A percentile compares a stretch with the other conserved stretches of the same genome.
Conservation (phyloP, 768 basidiomycete genomes). For the Pleurotus platypus region DNA sequence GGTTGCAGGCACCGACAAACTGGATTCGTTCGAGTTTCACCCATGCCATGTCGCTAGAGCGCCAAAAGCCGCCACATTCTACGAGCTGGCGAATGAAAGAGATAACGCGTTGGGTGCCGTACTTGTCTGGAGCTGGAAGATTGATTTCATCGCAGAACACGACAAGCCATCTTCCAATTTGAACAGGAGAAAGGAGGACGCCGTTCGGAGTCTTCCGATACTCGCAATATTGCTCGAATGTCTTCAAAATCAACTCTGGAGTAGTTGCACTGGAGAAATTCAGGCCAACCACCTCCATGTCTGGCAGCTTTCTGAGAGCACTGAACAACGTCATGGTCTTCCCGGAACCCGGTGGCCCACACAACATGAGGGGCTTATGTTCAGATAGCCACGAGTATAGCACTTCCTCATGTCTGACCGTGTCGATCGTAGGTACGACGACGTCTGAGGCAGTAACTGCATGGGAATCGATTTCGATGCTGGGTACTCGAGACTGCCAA, state of each 20-base stretch:
- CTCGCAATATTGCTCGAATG: slow-evolving; percentile 99
- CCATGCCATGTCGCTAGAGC: slow-evolving; percentile 93
- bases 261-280: slow-evolving; percentile 99
- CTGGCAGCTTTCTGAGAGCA: slow-evolving; percentile 92
- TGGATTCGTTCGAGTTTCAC: slow-evolving; percentile 98
- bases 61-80: slow-evolving; percentile 93
- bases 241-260: slow-evolving; percentile 96
- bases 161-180: slow-evolving; percentile 97
- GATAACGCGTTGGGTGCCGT: slow-evolving; percentile 97
- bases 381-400: slow-evolving; percentile 98
- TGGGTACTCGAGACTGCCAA: slow-evolving; percentile 91
- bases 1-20: slow-evolving; percentile 99
- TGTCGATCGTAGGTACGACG: slow-evolving; percentile 98
- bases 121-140: slow-evolving; percentile 93
- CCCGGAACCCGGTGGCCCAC: slow-evolving; percentile 98
- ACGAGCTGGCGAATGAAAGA: slow-evolving; percentile 97
- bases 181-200: slow-evolving; percentile 89
- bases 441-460: slow-evolving; percentile 94
- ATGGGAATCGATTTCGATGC: slow-evolving; percentile 96
- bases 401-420: slow-evolving; percentile 97
- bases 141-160: slow-evolving; percentile 99
- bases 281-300: slow-evolving; percentile 98
- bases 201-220: slow-evolving; percentile 98
- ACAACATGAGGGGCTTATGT: slow-evolving; percentile 97
- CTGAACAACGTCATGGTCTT: slow-evolving; percentile 99